phyloP scores from a whole-genome alignment of 2,329 filamentous ascomycete species.

The Exophiala spinifera region DNA sequence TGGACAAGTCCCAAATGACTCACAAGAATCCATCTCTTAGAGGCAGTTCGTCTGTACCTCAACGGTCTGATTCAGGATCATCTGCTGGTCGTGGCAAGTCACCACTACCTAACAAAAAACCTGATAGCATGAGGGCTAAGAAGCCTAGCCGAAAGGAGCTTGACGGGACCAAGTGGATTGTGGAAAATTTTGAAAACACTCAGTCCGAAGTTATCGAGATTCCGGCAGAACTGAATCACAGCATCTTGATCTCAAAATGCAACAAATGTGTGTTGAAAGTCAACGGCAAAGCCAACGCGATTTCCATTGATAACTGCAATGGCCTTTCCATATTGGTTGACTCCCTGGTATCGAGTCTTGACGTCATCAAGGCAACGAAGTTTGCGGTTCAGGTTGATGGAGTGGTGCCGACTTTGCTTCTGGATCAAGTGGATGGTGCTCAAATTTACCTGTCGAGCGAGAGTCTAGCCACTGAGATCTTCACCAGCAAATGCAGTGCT shows the following conservation, averaged over 20 bases:
- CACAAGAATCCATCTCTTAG: conserved; percentile 94
- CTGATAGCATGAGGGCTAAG: conserved; percentile 78
- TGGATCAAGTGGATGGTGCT: conserved; percentile 91
- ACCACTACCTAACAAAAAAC: conserved; percentile 82
- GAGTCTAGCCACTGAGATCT: conserved; percentile 74
- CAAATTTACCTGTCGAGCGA: conserved; percentile 82
- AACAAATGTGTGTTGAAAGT: conserved; percentile 86
- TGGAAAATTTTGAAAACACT: conserved; percentile 87
- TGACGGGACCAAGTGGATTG: conserved; percentile 88
- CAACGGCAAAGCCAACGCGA: conserved; percentile 92
- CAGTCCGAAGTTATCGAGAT: conserved; percentile 71
- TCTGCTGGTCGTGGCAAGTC: conserved; percentile 67
- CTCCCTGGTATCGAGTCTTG: conserved; percentile 82
- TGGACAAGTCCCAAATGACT: conserved; percentile 94
- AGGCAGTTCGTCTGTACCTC: conserved; percentile 66
- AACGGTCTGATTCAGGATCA: conserved; percentile 52
- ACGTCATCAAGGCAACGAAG: conserved; percentile 92
- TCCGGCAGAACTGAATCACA: conserved; percentile 77
- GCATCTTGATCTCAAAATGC: conserved; percentile 87
- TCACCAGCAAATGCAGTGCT: conserved; percentile 80
- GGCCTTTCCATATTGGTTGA: conserved; percentile 85
- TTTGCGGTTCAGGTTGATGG: conserved; percentile 93
- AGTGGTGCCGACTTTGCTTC: conserved; percentile 76
- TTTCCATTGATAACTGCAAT: conserved; percentile 86
- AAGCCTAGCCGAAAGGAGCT: conserved; percentile 77